phyloP scores from a whole-genome alignment of 1,284 basidiomycete genomes.

The Trichosporon coremiiforme region DNA sequence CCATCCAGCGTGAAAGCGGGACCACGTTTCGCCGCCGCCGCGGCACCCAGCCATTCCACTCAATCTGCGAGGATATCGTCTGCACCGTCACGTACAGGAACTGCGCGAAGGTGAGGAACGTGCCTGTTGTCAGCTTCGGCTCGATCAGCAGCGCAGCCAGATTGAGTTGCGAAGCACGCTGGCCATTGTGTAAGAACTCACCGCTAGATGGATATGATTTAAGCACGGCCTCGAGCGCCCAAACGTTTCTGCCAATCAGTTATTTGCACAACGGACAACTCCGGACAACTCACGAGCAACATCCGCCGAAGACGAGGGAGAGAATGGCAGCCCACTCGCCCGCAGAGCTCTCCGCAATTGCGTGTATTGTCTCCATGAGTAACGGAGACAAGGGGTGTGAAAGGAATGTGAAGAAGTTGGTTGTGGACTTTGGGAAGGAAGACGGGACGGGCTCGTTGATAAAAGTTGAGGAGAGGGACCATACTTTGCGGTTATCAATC shows the following conservation, averaged over 20 bases:
- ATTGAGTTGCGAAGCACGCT: no score
- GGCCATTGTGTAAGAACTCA: constrained; percentile 47
- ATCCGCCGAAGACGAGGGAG: constrained; percentile 74
- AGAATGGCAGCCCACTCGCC: constrained; percentile 66
- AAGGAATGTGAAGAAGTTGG: background rate
- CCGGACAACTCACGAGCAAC: constrained; percentile 64
- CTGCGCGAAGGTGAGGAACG: constrained; percentile 81
- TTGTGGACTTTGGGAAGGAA: background rate
- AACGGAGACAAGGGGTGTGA: background rate
- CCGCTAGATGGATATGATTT: constrained; percentile 70
- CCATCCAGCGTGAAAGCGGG: constrained; percentile 72
- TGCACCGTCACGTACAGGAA: constrained; percentile 72
- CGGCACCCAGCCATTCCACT: constrained; percentile 33
- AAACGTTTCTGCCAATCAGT: constrained; percentile 59
- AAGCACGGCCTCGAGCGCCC: constrained; percentile 61
- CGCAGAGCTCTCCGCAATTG: constrained; percentile 34
- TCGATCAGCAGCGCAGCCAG: background rate
- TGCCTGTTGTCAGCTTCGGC: constrained; percentile 60
- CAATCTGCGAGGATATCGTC: constrained; percentile 48
- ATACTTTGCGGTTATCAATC: background rate
- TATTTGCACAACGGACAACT: background rate
- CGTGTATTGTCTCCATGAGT: constrained; percentile 13
- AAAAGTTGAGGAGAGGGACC: background rate
- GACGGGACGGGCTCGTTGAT: background rate
- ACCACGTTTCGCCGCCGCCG: constrained; percentile 62